phyloP scores from a whole-genome alignment of 2,329 filamentous ascomycete genomes.

The Trichoderma semiorbis region DNA sequence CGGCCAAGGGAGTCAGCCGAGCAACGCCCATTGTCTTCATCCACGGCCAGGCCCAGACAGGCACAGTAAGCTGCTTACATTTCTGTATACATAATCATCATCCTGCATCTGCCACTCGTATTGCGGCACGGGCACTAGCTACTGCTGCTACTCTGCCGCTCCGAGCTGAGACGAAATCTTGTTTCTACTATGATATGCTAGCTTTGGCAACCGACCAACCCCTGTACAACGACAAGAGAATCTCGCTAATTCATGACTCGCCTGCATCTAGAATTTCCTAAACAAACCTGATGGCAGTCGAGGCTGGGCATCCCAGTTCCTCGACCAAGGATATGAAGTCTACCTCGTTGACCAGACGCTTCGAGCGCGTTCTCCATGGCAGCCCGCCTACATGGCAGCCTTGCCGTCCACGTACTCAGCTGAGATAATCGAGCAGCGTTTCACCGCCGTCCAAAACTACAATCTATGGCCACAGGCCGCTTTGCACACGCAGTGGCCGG shows the following conservation, averaged over 20 bases:
- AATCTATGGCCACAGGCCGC: constrained; percentile 39
- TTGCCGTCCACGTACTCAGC: constrained; percentile 29
- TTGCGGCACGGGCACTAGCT: neutral
- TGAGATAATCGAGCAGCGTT: constrained; percentile 35
- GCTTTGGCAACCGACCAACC: neutral
- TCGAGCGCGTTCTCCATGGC: constrained; percentile 43
- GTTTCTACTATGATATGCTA: neutral
- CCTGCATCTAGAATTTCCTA: constrained; percentile 37
- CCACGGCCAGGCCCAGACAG: constrained; percentile 41
- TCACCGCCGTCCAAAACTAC: constrained; percentile 35
- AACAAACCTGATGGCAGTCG: constrained; percentile 33
- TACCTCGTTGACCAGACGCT: constrained; percentile 47
- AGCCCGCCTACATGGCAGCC: constrained; percentile 27
- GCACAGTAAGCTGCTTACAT: constrained; percentile 31
- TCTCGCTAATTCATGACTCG: neutral
- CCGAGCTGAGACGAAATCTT: neutral
- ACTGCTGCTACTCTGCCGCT: neutral
- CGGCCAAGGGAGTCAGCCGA: constrained; percentile 27
- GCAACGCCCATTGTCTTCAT: constrained; percentile 40
- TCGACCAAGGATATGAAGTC: constrained; percentile 44
- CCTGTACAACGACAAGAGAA: neutral
- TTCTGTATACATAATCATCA: neutral
- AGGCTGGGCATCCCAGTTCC: constrained; percentile 48
- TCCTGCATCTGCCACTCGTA: neutral
- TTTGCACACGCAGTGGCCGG: constrained; percentile 44